Evolutionary conservation across 2,329 filamentous ascomycete species (phyloP), one percentile per base, ranked within the genome.

Genomic region (Microsporum audouinii): DNA sequence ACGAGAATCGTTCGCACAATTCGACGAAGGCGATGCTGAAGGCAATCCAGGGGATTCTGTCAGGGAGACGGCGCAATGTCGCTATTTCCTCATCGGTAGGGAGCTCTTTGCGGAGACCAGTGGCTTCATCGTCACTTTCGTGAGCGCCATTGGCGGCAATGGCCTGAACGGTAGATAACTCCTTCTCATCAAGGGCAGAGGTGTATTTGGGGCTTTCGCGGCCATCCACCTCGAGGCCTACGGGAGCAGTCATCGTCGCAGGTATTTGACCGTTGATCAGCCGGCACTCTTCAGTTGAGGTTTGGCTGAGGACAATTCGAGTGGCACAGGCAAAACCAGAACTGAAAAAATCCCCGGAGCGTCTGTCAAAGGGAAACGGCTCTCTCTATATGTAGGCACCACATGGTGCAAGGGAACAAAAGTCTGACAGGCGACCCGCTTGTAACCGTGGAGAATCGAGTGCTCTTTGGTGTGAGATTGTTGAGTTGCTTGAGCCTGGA

Each of bases 1-100:
- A 91, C 12, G 84, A 87, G 75, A 88, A 89, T 57, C 87, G 84
- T 75, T 91, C 88, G 75, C 85, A 88, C 61, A 89, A 76, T 73
- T 91, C 88, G 62, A 88, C 83, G 64, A 89, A 84, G 56, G 85
- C 86, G 62, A 91, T 82, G 31, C 84, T 85, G 74, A 84, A 90
- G 62, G 86, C 81, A 60, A 79, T 76, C 80, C 81, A 84, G 57
- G 84, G 84, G 63, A 90, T 82, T 1, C 65, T 62, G 8, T 68
- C 72, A 0, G 71, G 60, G 1, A 76, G 68, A 41, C 73, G 71
- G 33, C 73, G 73, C 23, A 76, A 66, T 4, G 65, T 69, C 3
- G 49, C 43, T 38, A 75, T 33, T 36, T 76, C 74, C 38, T 74
- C 72, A 0, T 68, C 65, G 1, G 68, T 74, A 5, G 75, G 73